Evolutionary conservation across 73 alveolate species (phyloP).

Genomic region (Tetrahymena borealis): DNA sequence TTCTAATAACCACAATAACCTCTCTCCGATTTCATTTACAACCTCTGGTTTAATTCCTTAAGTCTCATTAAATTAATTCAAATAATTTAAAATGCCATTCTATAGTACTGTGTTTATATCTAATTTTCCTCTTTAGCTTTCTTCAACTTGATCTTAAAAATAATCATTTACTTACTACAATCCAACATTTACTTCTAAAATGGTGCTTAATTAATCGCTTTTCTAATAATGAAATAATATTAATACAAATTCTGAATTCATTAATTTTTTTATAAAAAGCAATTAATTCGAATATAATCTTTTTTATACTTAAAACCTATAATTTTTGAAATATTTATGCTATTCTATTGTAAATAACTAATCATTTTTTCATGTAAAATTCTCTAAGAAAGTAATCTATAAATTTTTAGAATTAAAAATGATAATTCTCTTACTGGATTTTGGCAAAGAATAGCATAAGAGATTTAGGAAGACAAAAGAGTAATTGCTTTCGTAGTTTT

Average conservation of each 20-base stretch:
- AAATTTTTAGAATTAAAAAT: not conserved
- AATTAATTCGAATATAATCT: no score
- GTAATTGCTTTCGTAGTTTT: not conserved
- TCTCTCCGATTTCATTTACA: not conserved
- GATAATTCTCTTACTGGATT: not conserved
- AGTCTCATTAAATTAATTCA: not conserved
- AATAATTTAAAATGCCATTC: not conserved
- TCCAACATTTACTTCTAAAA: not conserved
- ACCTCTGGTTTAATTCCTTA: not conserved
- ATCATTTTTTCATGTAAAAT: no score
- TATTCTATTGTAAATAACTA: no score
- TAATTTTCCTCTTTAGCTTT: not conserved
- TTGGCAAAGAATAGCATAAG: not conserved
- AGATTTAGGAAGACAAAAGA: not conserved
- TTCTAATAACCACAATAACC: not conserved
- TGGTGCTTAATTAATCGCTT: not conserved
- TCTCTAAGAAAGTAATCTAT: no score
- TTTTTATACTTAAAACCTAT: no score
- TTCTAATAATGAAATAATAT: not conserved
- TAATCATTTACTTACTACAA: not conserved
- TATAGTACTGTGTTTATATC: not conserved
- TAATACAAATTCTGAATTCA: no score
- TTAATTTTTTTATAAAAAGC: no score
- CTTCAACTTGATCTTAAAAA: not conserved
- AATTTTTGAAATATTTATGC: no score